Conservation (phyloP, 2,329 filamentous ascomycete species). For the Ascochyta clinopodiicola region DNA sequence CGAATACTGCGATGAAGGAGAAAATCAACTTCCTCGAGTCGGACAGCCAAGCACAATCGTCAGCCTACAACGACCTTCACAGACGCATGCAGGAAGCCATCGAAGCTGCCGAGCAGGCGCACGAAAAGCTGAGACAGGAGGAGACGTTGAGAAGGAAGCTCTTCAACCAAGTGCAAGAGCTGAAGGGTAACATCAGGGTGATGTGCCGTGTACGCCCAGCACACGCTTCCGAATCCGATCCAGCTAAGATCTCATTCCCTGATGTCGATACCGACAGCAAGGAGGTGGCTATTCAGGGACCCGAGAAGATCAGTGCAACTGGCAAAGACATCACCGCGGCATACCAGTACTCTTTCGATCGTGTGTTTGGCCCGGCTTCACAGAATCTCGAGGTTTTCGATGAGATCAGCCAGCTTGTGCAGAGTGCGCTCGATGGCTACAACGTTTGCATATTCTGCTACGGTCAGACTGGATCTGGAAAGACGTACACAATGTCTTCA, state of each 20-base stretch:
- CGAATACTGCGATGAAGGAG: slow-evolving; percentile 76
- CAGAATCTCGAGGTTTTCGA: slow-evolving; percentile 89
- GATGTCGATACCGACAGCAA: slow-evolving; percentile 81
- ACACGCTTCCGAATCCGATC: slow-evolving; percentile 63
- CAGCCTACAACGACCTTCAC: slow-evolving; percentile 83
- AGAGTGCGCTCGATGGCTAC: slow-evolving; percentile 95
- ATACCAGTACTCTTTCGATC: slow-evolving; percentile 88
- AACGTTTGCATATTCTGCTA: slow-evolving; percentile 99
- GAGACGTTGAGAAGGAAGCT: slow-evolving; percentile 89
- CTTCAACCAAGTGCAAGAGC: slow-evolving; percentile 96
- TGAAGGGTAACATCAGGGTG: slow-evolving; percentile 97
- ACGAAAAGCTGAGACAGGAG: slow-evolving; percentile 85
- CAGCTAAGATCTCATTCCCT: slow-evolving; percentile 79
- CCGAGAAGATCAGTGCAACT: slow-evolving; percentile 82
- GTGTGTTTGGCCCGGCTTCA: slow-evolving; percentile 80
- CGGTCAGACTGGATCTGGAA: slow-evolving; percentile 94
- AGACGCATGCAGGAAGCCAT: slow-evolving; percentile 79
- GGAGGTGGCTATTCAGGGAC: slow-evolving; percentile 83
- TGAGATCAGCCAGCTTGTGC: slow-evolving; percentile 95
- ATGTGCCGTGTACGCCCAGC: slow-evolving; percentile 94
- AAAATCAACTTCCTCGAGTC: slow-evolving; percentile 91
- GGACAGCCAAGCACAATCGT: slow-evolving; percentile 85
- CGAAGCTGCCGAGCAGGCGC: slow-evolving; percentile 70
- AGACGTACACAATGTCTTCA: slow-evolving; percentile 96
- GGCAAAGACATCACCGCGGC: slow-evolving; percentile 78